Evolutionary conservation across 306 rosid genomes (phyloP).

Genomic region (Calophaca sinica): DNA sequence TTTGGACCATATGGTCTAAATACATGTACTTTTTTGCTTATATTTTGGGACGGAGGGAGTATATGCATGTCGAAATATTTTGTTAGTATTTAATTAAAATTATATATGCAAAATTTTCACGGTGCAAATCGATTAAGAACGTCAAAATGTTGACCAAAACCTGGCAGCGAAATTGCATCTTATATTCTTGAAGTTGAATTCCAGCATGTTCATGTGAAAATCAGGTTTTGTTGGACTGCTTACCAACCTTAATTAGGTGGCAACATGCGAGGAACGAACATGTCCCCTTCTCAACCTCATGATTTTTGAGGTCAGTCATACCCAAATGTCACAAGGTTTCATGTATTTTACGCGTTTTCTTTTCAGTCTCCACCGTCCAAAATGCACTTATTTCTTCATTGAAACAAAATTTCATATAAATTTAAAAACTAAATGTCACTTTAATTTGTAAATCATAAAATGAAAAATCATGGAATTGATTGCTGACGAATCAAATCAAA

Average conservation of each 20-base stretch:
- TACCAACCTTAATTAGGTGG: constrained; percentile 37
- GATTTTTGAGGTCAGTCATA: constrained; percentile 25
- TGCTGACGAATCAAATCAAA: background rate
- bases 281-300: constrained; percentile 34
- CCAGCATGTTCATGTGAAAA: constrained; percentile 12
- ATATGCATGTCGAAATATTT: background rate
- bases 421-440: background rate
- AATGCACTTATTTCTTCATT: constrained; percentile 14
- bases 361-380: constrained; percentile 6
- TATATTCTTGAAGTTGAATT: constrained; percentile 4
- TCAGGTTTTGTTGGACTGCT: background rate
- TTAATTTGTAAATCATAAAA: background rate
- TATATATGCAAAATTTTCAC: background rate
- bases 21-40: too few relatives aligned
- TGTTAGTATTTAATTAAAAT: background rate
- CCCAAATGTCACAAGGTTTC: background rate
- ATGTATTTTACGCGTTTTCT: constrained; percentile 2
- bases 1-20: too few relatives aligned
- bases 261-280: constrained; percentile 26
- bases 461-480: background rate
- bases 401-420: background rate
- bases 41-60: too few relatives aligned
- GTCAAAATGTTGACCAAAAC: constrained; percentile 28
- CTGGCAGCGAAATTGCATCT: constrained; percentile 21
- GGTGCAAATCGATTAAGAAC: background rate